Evolutionary conservation across 495 filamentous ascomycete species (phyloP), one percentile per base, ranked within the genome.

Genomic region (Lasiosphaeria hispida): DNA sequence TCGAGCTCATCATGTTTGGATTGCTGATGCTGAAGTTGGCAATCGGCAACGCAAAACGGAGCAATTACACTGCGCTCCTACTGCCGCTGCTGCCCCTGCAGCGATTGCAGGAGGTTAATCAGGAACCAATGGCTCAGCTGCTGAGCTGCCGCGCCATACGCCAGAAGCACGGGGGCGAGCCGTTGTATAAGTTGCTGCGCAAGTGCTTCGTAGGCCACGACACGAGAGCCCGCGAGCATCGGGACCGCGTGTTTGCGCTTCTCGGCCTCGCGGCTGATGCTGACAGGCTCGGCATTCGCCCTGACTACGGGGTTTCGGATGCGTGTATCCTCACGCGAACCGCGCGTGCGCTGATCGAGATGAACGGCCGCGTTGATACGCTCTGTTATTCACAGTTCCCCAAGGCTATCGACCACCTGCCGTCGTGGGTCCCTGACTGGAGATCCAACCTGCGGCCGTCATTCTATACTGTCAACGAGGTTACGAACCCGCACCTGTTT

Each of bases 391-490:
- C 57, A 33, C 41, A 56, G 15, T 57, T 48, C 0, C 61, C 57
- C 15, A 64, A 58, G 45, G 36, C 19, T 2, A 15, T 23, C 14
- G 14, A 10, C 14, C 18, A 18, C 7, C 7, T 53, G 23, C 58
- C 58, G 42, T 58, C 57, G 7, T 63, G 61, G 57, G 61, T 63
- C 7, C 57, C 61, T 7, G 61, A 63, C 10, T 61, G 59, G 53
- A 13, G 37, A 8, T 3, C 7, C 11, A n/a, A 34, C 2, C 10
- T 39, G 0, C 0, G 1, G 5, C 9, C 10, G 13, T 53, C 59
- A 0, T 57, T 18, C 13, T 57, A 61, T 30, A 38, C 4, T 10
- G 47, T 35, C 17, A 14, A 0, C 1, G 53, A 55, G 8, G 30
- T 13, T 0, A 45, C 43, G 6, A 38, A 61, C 6, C 11, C 18